These are phyloP conservation scores for Grifola frondosa DNA, from an alignment of 1,284 basidiomycete species.

Conservation along the genomic window DNA sequence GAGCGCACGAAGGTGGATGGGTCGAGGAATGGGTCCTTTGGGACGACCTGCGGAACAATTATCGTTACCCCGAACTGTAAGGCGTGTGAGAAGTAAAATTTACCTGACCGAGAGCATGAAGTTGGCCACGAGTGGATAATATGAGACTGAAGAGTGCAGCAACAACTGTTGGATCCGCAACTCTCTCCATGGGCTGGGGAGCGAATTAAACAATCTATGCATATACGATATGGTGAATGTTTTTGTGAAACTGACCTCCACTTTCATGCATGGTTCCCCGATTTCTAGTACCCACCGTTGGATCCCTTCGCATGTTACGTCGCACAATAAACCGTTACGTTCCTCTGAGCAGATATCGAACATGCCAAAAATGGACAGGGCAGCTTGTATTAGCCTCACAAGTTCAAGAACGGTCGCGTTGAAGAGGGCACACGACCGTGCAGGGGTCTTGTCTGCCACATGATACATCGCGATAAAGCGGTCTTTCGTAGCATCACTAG, in stretches of 20 bases:
- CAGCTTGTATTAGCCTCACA: constrained; percentile 68
- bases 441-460: constrained; percentile 44
- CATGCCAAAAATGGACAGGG: constrained; percentile 67
- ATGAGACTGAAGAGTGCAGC: constrained; percentile 69
- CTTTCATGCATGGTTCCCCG: constrained; percentile 56
- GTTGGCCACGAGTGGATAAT: constrained; percentile 63
- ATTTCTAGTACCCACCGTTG: constrained; percentile 63
- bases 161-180: constrained; percentile 69
- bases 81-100: constrained; percentile 11
- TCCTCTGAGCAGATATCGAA: constrained; percentile 46
- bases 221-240: neutral
- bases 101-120: constrained; percentile 51
- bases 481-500: constrained; percentile 73
- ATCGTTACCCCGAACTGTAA: constrained; percentile 3
- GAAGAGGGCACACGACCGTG: constrained; percentile 40
- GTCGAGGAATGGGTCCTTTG: constrained; percentile 76
- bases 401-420: constrained; percentile 68
- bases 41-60: constrained; percentile 41
- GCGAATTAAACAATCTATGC: neutral
- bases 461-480: constrained; percentile 71
- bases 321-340: constrained; percentile 69
- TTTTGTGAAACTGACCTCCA: constrained; percentile 49
- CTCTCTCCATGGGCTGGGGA: constrained; percentile 61
- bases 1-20: constrained; percentile 48
- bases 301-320: constrained; percentile 68